Conservation (phyloP, 2,329 filamentous ascomycete genomes). For the Apiospora phragmitis region DNA sequence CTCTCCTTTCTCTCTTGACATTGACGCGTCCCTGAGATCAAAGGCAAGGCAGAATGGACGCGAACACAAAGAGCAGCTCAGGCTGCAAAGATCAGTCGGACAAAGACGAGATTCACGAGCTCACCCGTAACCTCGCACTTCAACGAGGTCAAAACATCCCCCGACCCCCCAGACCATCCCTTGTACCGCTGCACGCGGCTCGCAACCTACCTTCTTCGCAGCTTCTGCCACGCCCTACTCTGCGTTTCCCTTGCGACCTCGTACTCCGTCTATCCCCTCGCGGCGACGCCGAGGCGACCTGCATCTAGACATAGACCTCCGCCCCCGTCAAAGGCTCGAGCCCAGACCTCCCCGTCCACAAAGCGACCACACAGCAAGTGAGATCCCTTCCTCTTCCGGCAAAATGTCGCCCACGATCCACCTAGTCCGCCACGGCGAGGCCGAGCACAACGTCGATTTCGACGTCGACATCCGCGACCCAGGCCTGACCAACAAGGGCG, state of each 20-base stretch:
- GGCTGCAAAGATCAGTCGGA: not conserved
- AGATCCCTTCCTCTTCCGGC: conserved; percentile 9
- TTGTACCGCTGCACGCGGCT: not conserved
- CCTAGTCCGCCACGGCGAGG: conserved; percentile 71
- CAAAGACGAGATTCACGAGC: not conserved
- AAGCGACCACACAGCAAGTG: not conserved
- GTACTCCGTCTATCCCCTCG: not conserved
- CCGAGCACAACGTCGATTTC: conserved; percentile 71
- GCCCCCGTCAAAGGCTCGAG: not conserved
- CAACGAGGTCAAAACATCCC: not conserved
- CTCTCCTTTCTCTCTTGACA: not conserved
- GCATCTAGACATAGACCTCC: too few species aligned
- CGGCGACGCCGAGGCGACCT: too few species aligned
- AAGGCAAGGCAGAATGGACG: not conserved
- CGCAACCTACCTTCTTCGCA: not conserved
- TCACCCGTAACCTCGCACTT: not conserved
- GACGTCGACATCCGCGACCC: conserved; percentile 73
- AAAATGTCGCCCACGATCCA: conserved; percentile 54
- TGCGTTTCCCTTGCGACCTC: not conserved
- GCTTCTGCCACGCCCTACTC: not conserved
- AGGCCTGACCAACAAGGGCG: conserved; percentile 68
- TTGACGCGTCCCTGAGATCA: not conserved
- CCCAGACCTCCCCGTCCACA: not conserved
- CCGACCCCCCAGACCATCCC: not conserved
- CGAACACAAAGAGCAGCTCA: not conserved